Conservation (phyloP, 2,329 filamentous ascomycete genomes). For the Herpotrichia juniperi region DNA sequence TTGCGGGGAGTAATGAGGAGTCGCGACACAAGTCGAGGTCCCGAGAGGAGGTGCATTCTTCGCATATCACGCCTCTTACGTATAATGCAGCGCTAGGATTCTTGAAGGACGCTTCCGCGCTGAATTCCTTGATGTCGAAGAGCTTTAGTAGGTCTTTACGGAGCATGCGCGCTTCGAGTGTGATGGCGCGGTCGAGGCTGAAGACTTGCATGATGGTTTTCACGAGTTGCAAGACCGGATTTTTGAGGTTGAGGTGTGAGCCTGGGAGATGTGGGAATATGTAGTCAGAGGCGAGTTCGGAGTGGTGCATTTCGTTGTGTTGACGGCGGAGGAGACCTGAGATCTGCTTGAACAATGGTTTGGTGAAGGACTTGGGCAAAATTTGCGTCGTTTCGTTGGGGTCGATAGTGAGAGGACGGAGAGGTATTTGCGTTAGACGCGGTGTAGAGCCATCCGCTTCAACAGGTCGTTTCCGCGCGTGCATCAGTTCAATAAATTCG, state of each 20-base stretch:
- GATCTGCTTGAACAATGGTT: constrained; percentile 88
- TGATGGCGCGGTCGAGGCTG: constrained; percentile 87
- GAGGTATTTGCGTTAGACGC: constrained; percentile 65
- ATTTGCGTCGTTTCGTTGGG: constrained; percentile 68
- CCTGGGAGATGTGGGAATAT: constrained; percentile 81
- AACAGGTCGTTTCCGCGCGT: constrained; percentile 72
- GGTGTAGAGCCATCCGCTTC: constrained; percentile 59
- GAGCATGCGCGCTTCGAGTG: constrained; percentile 83
- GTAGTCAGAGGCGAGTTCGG: constrained; percentile 86
- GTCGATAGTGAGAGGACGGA: constrained; percentile 59
- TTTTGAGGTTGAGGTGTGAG: constrained; percentile 65
- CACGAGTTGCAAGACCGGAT: constrained; percentile 87
- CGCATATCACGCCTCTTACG: constrained; percentile 79
- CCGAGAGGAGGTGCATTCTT: constrained; percentile 85
- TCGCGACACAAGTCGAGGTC: constrained; percentile 94
- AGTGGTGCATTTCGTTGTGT: constrained; percentile 86
- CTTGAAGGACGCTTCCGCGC: constrained; percentile 80
- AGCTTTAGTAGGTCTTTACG: constrained; percentile 87
- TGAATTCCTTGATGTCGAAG: constrained; percentile 95
- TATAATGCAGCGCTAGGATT: constrained; percentile 81
- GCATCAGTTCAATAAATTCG: constrained; percentile 95
- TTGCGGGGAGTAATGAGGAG: constrained; percentile 72
- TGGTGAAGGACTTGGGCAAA: constrained; percentile 82
- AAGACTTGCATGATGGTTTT: constrained; percentile 94
- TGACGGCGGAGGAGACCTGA: constrained; percentile 81